Base-by-base conservation (phyloP, 164 flowering plant species). In the Stephania yunnanensis region DNA sequence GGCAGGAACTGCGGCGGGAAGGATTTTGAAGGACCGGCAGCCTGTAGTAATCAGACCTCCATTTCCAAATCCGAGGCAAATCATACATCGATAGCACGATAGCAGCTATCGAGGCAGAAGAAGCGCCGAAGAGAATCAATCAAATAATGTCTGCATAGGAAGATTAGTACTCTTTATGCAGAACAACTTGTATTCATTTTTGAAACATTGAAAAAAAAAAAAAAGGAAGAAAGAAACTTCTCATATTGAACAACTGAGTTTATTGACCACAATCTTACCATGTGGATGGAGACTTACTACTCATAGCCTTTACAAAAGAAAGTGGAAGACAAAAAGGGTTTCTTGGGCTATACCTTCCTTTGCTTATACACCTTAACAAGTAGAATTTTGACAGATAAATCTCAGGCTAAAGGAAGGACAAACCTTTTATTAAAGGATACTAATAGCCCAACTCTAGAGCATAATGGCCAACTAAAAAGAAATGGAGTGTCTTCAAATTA, bases 401-500 rank as follows among this genome's bases (percentile, higher is more conserved):
- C 69, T 66, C 69, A 6, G 42, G 69, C 69, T 22, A 50, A 61
- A 55, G 29, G 68, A 46, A 58, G 20, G 68, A 55, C 7, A 30
- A 2, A 65, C 63, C 44, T 31, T 20, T 71, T 71, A 71, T 61
- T 73, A 46, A 19, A 65, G 25, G n/a, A 46, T 30, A 17, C 75
- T 19, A 8, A 72, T 10, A 1, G 67, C 20, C 65, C 55, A 55
- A 10, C 69, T 29, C 58, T 58, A 45, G 7, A 71, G 17, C 50
- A 69, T 12, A 25, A 44, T 7, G 20, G 19, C 4, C 46, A 36
- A 45, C 12, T 36, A 22, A 52, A n/a, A 30, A 52, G 70, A 25
- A 52, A 15, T 7, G 29, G 22, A 20, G 22, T 72, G 70, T 2
- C 19, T 68, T 74, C 80, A 95, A 67, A 95, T 93, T 55, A 92